Conservation (phyloP, 1,284 basidiomycete genomes). For the Cutaneotrichosporon dermatis region DNA sequence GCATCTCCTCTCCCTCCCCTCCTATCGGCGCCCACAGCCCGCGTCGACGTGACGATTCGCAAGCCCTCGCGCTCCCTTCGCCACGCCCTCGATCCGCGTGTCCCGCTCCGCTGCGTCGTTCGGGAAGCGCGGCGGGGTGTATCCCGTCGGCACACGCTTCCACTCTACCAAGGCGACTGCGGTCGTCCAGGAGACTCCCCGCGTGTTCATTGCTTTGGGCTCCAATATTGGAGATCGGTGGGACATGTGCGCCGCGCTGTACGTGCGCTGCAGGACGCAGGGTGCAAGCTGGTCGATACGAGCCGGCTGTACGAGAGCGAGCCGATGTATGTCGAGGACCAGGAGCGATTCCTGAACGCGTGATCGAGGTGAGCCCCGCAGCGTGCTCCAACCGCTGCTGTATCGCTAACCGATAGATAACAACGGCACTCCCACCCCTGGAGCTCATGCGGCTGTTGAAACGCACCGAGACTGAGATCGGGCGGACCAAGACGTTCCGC, state of each 20-base stretch:
- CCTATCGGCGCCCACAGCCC: slow-evolving; percentile 24
- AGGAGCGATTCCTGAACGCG: slow-evolving; percentile 85
- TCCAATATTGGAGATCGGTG: slow-evolving; percentile 88
- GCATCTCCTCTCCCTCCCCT: slow-evolving; percentile 29
- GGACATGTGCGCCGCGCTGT: slow-evolving; percentile 76
- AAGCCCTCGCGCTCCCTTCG: slow-evolving; percentile 74
- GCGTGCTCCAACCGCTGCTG: too few species aligned
- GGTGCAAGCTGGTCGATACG: slow-evolving; percentile 62
- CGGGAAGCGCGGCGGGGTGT: slow-evolving; percentile 20
- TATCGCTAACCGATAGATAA: slow-evolving; percentile 19
- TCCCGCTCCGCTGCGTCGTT: slow-evolving; percentile 53
- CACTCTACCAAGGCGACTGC: background rate
- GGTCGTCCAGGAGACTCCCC: background rate
- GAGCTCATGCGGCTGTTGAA: slow-evolving; percentile 68
- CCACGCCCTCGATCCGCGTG: slow-evolving; percentile 62
- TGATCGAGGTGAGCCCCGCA: slow-evolving; percentile 61
- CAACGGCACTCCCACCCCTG: slow-evolving; percentile 65
- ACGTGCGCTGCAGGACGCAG: slow-evolving; percentile 24
- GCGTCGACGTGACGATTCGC: slow-evolving; percentile 57
- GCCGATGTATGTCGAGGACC: slow-evolving; percentile 93
- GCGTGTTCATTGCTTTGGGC: slow-evolving; percentile 72
- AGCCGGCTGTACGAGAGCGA: slow-evolving; percentile 91
- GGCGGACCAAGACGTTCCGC: slow-evolving; percentile 72
- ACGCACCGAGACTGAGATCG: slow-evolving; percentile 67
- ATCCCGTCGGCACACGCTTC: background rate